Evolutionary conservation across 495 filamentous ascomycete genomes (phyloP), one percentile per base, ranked within the genome.

Genomic region (Aspergillus bertholletiae): DNA sequence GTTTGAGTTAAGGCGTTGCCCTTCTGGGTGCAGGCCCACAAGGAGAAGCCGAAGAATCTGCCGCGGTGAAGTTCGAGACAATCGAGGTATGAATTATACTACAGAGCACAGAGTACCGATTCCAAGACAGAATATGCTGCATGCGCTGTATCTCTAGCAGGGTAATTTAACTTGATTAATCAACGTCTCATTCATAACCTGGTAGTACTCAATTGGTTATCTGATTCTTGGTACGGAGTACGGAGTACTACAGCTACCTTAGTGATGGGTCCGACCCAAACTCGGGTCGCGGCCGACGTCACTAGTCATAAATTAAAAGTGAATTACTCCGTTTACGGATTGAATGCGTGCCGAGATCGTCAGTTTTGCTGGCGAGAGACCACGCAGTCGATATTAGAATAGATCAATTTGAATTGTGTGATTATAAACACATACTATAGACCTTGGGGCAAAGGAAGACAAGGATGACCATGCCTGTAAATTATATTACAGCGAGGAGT

Each of bases 241-340:
- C 3, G n/a, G n/a, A n/a, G 7, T 34, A 37, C 28, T 18, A 40
- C 37, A 41, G 12, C 45, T 46, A 46, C 41, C 57, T n/a, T n/a
- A n/a, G n/a, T n/a, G n/a, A n/a, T n/a, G 52, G 56, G 54, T 40
- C 30, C 20, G 48, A n/a, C 46, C 56, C 39, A 57, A 55, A 51
- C 43, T 34, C n/a, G 35, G 44, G 46, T 55, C 60, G 60, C 63
- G 68, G 62, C 65, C 71, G 69, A 74, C 71, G 71, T 74, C 71
- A 74, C 59, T 66, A 51, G 49, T 59, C 55, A 54, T 51, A 46
- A 17, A 34, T 32, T 5, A 32, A 32, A 44, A 30, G 24, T 18
- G 24, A n/a, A 23, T 20, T 44, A 41, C 59, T 54, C 58, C 58
- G 58, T 56, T 49, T 52, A 56, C 58, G 58, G 58, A 51, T 35